Conservation (phyloP, 2,329 filamentous ascomycete species). For the Rutstroemia sp. region DNA sequence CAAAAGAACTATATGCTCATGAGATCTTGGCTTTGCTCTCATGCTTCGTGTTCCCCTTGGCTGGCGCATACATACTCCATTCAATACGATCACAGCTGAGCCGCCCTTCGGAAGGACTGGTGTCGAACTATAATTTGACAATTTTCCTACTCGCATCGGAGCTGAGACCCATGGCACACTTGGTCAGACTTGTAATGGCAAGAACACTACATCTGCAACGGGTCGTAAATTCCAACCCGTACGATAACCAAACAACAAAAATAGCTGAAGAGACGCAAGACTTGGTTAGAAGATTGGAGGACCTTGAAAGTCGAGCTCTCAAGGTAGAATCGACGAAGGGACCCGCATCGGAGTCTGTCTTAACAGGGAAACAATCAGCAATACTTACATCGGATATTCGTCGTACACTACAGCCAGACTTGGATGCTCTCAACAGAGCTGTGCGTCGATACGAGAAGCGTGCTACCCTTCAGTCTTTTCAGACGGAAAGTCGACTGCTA, state of each 20-base stretch:
- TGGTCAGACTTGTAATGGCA: slow-evolving; percentile 71
- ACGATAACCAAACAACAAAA: slow-evolving; percentile 28
- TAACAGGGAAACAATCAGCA: slow-evolving; percentile 34
- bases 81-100: slow-evolving; percentile 73
- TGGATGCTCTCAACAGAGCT: slow-evolving; percentile 82
- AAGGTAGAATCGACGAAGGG: slow-evolving; percentile 27
- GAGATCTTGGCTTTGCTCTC: slow-evolving; percentile 67
- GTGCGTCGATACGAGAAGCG: slow-evolving; percentile 90
- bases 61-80: slow-evolving; percentile 81
- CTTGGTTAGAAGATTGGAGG: slow-evolving; percentile 58
- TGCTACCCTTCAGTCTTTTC: slow-evolving; percentile 63
- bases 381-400: slow-evolving; percentile 48
- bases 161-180: slow-evolving; percentile 71
- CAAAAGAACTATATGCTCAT: slow-evolving; percentile 62
- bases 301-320: slow-evolving; percentile 54
- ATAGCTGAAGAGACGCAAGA: slow-evolving; percentile 41
- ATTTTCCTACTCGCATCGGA: slow-evolving; percentile 87
- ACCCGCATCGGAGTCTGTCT: slow-evolving; percentile 26
- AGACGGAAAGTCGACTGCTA: slow-evolving; percentile 68
- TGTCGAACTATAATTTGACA: slow-evolving; percentile 88
- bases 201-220: slow-evolving; percentile 77
- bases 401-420: slow-evolving; percentile 64
- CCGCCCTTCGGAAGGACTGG: slow-evolving; percentile 73
- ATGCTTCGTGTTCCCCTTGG: slow-evolving; percentile 71
- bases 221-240: slow-evolving; percentile 51